phyloP scores from a whole-genome alignment of 2,329 filamentous ascomycete genomes.

The Cladosporium sp. region DNA sequence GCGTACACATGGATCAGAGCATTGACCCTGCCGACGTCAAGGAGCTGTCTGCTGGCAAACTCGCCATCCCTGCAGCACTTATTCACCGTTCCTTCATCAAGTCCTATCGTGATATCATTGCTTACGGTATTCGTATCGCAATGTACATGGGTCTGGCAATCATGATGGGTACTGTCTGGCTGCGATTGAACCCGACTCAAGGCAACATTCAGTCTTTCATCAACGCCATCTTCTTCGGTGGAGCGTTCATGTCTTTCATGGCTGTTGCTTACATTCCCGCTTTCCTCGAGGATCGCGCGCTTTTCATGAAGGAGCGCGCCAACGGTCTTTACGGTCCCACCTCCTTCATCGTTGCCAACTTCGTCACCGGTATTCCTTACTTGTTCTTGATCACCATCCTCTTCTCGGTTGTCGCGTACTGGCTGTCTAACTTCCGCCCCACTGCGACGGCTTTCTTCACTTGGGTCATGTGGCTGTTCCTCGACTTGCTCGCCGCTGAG shows the following conservation, averaged over 20 bases:
- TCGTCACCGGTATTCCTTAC: constrained; percentile 78
- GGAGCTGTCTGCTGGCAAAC: constrained; percentile 44
- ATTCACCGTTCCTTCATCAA: constrained; percentile 81
- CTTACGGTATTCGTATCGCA: constrained; percentile 76
- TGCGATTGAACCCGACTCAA: constrained; percentile 68
- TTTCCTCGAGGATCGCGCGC: constrained; percentile 74
- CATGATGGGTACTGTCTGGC: constrained; percentile 87
- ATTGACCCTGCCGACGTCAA: constrained; percentile 31
- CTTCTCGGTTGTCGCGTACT: constrained; percentile 76
- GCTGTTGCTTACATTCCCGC: constrained; percentile 77
- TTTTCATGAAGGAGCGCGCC: constrained; percentile 73
- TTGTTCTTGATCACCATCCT: constrained; percentile 75
- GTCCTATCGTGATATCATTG: constrained; percentile 78
- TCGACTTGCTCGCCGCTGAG: constrained; percentile 80
- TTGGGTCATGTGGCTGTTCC: constrained; percentile 81
- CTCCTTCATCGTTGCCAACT: constrained; percentile 74
- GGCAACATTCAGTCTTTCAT: constrained; percentile 76
- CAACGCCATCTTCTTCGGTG: constrained; percentile 69
- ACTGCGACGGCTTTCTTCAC: constrained; percentile 67
- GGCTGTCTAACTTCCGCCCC: constrained; percentile 73
- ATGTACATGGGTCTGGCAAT: constrained; percentile 82
- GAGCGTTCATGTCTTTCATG: constrained; percentile 56
- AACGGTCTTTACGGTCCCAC: constrained; percentile 79
- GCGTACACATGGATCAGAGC: constrained; percentile 36
- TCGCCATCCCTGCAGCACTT: constrained; percentile 61